These are phyloP conservation scores for Ceratocystis cubensis DNA, from an alignment of 2,329 filamentous ascomycete species.

Conservation along the genomic window DNA sequence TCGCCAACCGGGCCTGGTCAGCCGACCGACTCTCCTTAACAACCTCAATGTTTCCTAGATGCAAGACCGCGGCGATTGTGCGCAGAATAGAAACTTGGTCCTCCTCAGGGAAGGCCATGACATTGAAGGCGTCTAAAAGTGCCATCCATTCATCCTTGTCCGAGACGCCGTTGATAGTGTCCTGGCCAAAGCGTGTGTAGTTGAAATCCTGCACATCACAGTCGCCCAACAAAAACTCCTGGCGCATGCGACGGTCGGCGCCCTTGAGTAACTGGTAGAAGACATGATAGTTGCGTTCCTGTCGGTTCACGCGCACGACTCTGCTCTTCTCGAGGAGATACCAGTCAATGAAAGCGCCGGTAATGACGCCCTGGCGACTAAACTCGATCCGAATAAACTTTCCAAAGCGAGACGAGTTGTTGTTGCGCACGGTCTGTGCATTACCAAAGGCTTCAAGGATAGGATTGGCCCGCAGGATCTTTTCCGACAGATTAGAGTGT, in stretches of 20 bases:
- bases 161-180: constrained; percentile 79
- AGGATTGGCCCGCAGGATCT: constrained; percentile 90
- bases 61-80: constrained; percentile 81
- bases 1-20: constrained; percentile 74
- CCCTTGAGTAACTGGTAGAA: constrained; percentile 94
- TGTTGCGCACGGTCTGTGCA: constrained; percentile 92
- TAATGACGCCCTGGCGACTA: constrained; percentile 73
- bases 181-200: constrained; percentile 84
- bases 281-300: constrained; percentile 91
- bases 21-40: constrained; percentile 80
- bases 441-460: constrained; percentile 98
- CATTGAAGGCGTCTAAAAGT: constrained; percentile 78
- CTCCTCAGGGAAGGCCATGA: constrained; percentile 84
- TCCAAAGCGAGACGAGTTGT: constrained; percentile 95
- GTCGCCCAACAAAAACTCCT: constrained; percentile 62
- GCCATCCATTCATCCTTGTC: constrained; percentile 82
- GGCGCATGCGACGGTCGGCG: constrained; percentile 59
- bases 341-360: constrained; percentile 96
- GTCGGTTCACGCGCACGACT: constrained; percentile 74
- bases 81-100: constrained; percentile 74
- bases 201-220: constrained; percentile 75
- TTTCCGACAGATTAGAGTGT: constrained; percentile 81
- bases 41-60: constrained; percentile 83
- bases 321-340: constrained; percentile 97
- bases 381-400: constrained; percentile 99